Evolutionary conservation across 768 basidiomycete species (phyloP).

Genomic region (Rhizopogon sp.): DNA sequence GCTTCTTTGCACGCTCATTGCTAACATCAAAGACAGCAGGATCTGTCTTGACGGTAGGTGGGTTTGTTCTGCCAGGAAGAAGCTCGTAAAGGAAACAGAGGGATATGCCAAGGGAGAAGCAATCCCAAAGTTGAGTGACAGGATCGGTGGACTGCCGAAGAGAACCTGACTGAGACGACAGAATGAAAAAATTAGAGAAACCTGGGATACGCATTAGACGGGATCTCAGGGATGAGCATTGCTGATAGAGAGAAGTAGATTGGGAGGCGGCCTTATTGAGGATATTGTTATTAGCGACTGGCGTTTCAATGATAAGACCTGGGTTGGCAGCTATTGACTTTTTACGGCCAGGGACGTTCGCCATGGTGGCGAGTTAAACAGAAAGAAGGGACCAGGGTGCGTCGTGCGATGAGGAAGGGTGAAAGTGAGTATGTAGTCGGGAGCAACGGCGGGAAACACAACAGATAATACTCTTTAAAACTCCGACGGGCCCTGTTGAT

Average conservation of each 20-base stretch:
- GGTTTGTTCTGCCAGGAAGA: constrained; percentile 41
- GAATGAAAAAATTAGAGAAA: constrained; percentile 65
- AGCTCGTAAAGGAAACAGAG: constrained; percentile 97
- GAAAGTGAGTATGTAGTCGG: constrained; percentile 1
- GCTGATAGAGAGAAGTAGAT: constrained; percentile 87
- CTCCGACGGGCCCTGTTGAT: constrained; percentile 26
- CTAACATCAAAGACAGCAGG: constrained; percentile 58
- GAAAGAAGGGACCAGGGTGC: constrained; percentile 3
- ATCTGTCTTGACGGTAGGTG: constrained; percentile 55
- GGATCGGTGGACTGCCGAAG: constrained; percentile 81
- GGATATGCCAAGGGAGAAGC: constrained; percentile 87
- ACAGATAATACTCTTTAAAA: constrained; percentile 27
- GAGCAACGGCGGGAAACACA: constrained; percentile 3
- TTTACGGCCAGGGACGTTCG: constrained; percentile 64
- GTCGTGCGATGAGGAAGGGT: neutral
- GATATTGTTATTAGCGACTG: constrained; percentile 75
- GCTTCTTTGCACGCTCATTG: constrained; percentile 84
- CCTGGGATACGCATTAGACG: constrained; percentile 75
- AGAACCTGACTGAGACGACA: constrained; percentile 51
- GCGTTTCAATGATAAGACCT: constrained; percentile 66
- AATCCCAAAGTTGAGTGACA: constrained; percentile 91
- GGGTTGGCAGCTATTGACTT: constrained; percentile 68
- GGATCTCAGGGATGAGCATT: constrained; percentile 74
- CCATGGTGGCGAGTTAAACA: constrained; percentile 30
- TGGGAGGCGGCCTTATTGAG: constrained; percentile 90